Evolutionary conservation across 495 filamentous ascomycete species (phyloP), one percentile per base, ranked within the genome.

Genomic region (Penicillium bovifimosum): DNA sequence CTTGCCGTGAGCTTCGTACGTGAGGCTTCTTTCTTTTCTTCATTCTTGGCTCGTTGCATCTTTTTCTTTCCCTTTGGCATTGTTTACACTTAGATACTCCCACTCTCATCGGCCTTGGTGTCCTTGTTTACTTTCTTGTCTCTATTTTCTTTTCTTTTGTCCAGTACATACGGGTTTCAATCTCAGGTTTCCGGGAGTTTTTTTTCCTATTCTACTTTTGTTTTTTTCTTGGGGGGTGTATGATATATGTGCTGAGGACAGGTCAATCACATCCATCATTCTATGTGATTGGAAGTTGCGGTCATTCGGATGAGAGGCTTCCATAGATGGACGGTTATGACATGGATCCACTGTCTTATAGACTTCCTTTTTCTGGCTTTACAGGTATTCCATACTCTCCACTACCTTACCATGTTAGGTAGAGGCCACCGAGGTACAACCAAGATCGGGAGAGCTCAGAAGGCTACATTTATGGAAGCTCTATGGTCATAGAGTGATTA

Each of bases 111-210:
- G 7, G 4, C 10, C 20, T 47, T 52, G 53, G 59, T 53, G 52
- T 56, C 53, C 20, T 50, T 20, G 14, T 17, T 38, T 57, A 38
- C 39, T 45, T 38, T 50, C 38, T 53, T 47, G 42, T 54, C 16
- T 47, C 51, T 54, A 46, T 6, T 26, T 36, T 8, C 44, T 42
- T 54, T 53, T 62, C 54, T 52, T 63, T 63, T 63, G 60, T 65
- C 57, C 18, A 53, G 62, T 65, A 65, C 43, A 65, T 65, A 65
- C 61, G 62, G 62, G 62, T 56, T 61, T 47, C 51, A 52, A 65
- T 51, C 49, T 46, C 43, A 55, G 48, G 53, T 41, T 41, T 54
- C 43, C 43, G 47, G 48, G 32, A 24, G 53, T 55, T 53, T 20
- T 38, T 48, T 17, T 43, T 52, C 49, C 24, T 33, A 38, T 51